These are phyloP conservation scores for Endotrypanum monterogeii DNA, from an alignment of 208 protist genomes.

Conservation along the genomic window DNA sequence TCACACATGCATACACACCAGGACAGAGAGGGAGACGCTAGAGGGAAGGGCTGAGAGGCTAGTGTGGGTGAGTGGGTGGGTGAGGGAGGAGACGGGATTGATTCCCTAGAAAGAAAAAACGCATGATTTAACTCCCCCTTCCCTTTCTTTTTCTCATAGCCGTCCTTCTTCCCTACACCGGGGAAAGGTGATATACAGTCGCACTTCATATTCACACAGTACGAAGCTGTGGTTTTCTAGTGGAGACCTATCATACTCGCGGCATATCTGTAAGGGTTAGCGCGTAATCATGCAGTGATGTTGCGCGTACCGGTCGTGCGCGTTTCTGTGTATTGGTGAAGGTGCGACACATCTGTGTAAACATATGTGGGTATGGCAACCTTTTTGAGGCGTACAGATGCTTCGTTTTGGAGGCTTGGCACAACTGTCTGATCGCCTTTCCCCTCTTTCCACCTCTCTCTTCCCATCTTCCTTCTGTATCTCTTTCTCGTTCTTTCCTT, in stretches of 20 bases:
- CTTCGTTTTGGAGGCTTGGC: background rate
- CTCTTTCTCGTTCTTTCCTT: background rate
- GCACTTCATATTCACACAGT: background rate
- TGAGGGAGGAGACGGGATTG: no score
- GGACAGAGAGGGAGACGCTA: no score
- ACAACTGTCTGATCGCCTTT: background rate
- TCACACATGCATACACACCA: conserved; percentile 15
- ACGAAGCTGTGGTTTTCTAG: background rate
- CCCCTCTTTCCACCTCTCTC: background rate
- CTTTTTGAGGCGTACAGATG: background rate
- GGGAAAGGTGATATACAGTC: background rate
- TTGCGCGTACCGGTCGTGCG: background rate
- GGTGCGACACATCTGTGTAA: background rate
- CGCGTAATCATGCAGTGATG: background rate
- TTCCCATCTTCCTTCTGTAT: background rate
- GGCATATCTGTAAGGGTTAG: background rate
- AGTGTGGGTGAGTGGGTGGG: no score
- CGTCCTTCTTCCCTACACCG: background rate
- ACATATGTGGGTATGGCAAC: background rate
- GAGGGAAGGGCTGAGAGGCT: no score
- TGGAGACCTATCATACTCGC: background rate
- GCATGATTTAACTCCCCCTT: background rate
- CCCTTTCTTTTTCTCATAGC: background rate
- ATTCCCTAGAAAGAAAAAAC: no score
- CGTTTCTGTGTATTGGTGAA: background rate